These are phyloP conservation scores for Populus ilicifolia DNA, from an alignment of 345 rosid species.

Conservation along the genomic window DNA sequence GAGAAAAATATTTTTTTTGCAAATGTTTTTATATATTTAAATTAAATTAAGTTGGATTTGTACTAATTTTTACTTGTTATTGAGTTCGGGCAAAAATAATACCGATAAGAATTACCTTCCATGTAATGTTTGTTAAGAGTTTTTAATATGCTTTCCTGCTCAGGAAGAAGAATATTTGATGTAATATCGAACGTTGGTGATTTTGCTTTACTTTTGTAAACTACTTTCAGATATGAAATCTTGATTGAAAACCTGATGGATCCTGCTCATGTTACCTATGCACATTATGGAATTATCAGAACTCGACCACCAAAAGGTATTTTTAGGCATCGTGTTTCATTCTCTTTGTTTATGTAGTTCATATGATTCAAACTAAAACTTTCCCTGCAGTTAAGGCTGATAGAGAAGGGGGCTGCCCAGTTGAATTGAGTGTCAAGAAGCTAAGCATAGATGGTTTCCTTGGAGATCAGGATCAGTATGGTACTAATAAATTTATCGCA, in stretches of 20 bases:
- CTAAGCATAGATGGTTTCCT: constrained; percentile 46
- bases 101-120: no score
- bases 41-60: no score
- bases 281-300: constrained; percentile 76
- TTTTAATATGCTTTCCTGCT: no score
- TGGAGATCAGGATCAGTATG: constrained; percentile 56
- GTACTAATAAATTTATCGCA: constrained; percentile 51
- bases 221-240: constrained; percentile 61
- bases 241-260: constrained; percentile 89
- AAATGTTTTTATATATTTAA: no score
- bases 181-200: background rate
- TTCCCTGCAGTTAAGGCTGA: constrained; percentile 54
- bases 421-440: constrained; percentile 50
- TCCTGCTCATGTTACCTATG: constrained; percentile 94
- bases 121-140: no score
- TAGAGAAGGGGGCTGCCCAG: constrained; percentile 87
- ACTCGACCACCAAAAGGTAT: constrained; percentile 36
- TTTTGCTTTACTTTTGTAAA: background rate
- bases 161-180: no score
- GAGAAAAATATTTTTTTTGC: no score
- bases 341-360: background rate
- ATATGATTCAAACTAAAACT: constrained; percentile 1
- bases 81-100: no score
- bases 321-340: background rate
- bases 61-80: no score